phyloP scores from a whole-genome alignment of 192 early-diverging fungal species.

The Umbelopsis isabellina region DNA sequence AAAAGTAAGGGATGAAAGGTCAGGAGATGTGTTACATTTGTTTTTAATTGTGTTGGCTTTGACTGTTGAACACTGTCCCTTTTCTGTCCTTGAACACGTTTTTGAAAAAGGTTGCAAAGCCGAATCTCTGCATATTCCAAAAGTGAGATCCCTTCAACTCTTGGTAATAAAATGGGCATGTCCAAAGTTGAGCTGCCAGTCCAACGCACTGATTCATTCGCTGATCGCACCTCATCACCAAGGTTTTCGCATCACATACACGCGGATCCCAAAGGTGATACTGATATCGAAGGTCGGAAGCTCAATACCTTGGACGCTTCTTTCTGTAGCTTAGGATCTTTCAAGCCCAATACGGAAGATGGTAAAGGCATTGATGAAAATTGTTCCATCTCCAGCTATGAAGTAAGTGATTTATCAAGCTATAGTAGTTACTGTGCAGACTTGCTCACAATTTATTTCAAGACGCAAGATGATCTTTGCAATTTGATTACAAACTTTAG shows the following conservation, averaged over 20 bases:
- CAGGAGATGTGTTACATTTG: slow-evolving; percentile 2
- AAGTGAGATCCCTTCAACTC: neutral
- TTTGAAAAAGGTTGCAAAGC: neutral
- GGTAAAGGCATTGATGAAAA: too few relatives aligned
- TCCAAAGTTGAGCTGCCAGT: neutral
- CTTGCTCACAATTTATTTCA: neutral
- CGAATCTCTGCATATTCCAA: neutral
- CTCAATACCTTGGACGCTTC: neutral
- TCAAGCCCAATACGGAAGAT: too few relatives aligned
- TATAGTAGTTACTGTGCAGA: too few relatives aligned
- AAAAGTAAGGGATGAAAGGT: neutral
- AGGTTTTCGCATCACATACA: neutral
- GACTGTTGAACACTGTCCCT: slow-evolving; percentile 20
- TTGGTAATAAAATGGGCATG: neutral
- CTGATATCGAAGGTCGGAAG: neutral
- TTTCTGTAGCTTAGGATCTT: too few relatives aligned
- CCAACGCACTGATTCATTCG: neutral
- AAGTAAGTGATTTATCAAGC: too few relatives aligned
- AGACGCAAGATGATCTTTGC: neutral
- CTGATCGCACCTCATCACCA: neutral
- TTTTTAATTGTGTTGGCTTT: neutral
- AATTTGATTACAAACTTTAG: neutral
- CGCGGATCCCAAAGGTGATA: neutral
- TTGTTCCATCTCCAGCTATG: too few relatives aligned
- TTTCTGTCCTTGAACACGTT: slow-evolving; percentile 19